Evolutionary conservation across 305 asterid species (phyloP), one percentile per base, ranked within the genome.

Genomic region (Ilex paraguariensis): DNA sequence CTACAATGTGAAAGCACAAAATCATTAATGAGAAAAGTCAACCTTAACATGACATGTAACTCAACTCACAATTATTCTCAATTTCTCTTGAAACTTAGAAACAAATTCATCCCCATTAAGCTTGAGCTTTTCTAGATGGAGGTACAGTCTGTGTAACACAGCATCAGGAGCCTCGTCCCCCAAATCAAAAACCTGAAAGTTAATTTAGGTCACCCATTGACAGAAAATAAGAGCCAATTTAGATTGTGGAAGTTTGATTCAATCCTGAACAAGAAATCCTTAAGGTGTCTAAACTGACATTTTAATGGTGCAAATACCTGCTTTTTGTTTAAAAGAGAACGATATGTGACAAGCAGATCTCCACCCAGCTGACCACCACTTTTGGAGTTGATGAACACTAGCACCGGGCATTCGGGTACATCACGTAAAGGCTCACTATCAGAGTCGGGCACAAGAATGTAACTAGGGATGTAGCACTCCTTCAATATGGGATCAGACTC

Each of bases 281-380:
- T 13, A 46, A 46, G 15, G 1, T 10, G 13, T 46, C 52, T 10
- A 46, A 46, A 46, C 52, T 21, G 5, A 46, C n/a, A 10, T 13
- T 46, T 3, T 11, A 36, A 54, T 4, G 57, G 57, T n/a, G 7
- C 54, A 60, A 63, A 53, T 61, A 85, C 96, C 97, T 92, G 96
- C 57, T 85, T 68, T 33, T 70, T 64, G 75, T 89, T 85, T 52
- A 92, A 79, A 61, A 92, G 73, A 63, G 91, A 73, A 31, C 77
- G 82, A 50, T 76, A 87, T 13, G 96, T 84, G 53, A 72, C 6
- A 44, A 92, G 93, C 74, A 92, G 95, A 69, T 85, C 85, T 53
- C 93, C 95, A 58, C 98, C 97, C 45, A 92, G 87, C 76, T 92
- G 98, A 65, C 98, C 97, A 59, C 97, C 96, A 75, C 98, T 92